Conservation (phyloP, 1,284 basidiomycete genomes). For the Cystobasidium slooffiae region DNA sequence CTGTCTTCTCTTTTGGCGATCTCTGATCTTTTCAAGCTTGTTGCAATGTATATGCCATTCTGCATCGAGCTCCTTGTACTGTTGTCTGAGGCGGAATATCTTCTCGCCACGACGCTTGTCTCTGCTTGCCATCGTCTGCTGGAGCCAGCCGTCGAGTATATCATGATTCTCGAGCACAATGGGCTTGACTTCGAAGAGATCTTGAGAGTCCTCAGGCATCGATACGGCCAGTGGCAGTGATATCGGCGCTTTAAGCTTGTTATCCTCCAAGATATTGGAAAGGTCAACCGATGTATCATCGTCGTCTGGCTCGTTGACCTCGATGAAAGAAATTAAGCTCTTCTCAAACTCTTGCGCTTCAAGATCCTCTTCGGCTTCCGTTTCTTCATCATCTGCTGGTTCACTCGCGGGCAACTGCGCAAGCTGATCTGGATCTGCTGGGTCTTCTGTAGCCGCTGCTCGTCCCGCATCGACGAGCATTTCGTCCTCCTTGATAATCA, state of each 20-base stretch:
- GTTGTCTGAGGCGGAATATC: conserved; percentile 45
- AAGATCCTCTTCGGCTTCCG: conserved; percentile 12
- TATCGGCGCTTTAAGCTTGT: conserved; percentile 19
- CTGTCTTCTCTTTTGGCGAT: conserved; percentile 44
- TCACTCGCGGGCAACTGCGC: neutral
- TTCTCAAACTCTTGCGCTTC: conserved; percentile 31
- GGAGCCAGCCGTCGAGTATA: conserved; percentile 44
- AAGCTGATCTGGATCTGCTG: neutral
- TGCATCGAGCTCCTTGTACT: conserved; percentile 48
- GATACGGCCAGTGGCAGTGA: conserved; percentile 31
- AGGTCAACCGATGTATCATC: conserved; percentile 1
- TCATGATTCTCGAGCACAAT: conserved; percentile 33
- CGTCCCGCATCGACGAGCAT: neutral
- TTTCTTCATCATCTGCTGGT: neutral
- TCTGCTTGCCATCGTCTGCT: conserved; percentile 43
- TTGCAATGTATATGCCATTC: conserved; percentile 51
- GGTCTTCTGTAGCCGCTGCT: neutral
- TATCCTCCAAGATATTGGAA: conserved; percentile 14
- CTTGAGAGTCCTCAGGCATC: conserved; percentile 2
- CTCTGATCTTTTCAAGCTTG: conserved; percentile 49
- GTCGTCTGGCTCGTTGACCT: conserved; percentile 24
- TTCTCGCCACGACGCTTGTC: conserved; percentile 48
- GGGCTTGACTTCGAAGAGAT: conserved; percentile 18
- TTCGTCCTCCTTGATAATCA: neutral
- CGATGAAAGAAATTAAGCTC: conserved; percentile 14